Conservation (phyloP, 257 asterid genomes). For the Penstemon barbatus region DNA sequence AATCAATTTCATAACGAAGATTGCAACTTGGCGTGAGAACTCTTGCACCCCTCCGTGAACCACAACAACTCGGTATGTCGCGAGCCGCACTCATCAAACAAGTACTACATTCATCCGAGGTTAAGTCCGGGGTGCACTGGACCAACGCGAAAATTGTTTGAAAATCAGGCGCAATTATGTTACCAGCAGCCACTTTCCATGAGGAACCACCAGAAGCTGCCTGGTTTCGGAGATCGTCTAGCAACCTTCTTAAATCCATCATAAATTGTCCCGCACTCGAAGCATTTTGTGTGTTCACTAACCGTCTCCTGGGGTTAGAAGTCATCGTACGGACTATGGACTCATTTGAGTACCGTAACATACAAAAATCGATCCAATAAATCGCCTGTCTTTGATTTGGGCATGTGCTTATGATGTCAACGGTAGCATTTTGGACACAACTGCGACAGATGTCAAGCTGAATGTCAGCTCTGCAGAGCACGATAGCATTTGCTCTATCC, state of each 20-base stretch:
- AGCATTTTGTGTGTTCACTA: background rate
- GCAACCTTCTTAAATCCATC: slow-evolving; percentile 3
- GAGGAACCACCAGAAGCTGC: slow-evolving; percentile 20
- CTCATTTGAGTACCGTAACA: slow-evolving; percentile 38
- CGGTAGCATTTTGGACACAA: slow-evolving; percentile 5
- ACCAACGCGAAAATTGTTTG: slow-evolving; percentile 10
- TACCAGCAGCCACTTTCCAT: slow-evolving; percentile 19
- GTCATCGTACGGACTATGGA: slow-evolving; percentile 11
- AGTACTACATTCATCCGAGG: background rate
- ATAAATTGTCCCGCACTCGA: slow-evolving; percentile 14
- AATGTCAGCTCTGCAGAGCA: slow-evolving; percentile 38
- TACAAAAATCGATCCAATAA: slow-evolving; percentile 24
- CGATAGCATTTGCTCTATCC: slow-evolving; percentile 30
- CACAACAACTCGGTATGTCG: background rate
- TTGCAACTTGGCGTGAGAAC: slow-evolving; percentile 9
- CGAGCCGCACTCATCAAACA: slow-evolving; percentile 1
- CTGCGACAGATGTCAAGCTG: slow-evolving; percentile 22
- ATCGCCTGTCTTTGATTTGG: slow-evolving; percentile 35
- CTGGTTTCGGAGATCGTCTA: slow-evolving; percentile 18
- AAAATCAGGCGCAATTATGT: background rate
- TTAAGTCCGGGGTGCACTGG: slow-evolving; percentile 30
- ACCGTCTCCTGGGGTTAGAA: background rate
- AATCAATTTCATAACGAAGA: background rate
- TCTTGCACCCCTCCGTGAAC: background rate
- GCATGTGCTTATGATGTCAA: slow-evolving; percentile 6